Evolutionary conservation across 2,329 filamentous ascomycete genomes (phyloP), one percentile per base, ranked within the genome.

Genomic region (Fusarium irregulare): DNA sequence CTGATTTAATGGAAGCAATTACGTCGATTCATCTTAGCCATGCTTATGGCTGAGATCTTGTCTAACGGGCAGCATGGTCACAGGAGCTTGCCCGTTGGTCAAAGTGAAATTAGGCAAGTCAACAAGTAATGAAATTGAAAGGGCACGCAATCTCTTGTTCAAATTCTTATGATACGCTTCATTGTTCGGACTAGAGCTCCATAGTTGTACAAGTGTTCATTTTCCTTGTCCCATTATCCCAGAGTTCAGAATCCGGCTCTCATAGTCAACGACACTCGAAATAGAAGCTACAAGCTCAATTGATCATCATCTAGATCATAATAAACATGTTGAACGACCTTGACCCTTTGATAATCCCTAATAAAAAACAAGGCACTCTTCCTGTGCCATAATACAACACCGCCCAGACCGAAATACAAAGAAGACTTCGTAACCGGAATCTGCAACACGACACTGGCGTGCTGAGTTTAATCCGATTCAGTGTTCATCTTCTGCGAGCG

Each of bases 371-470:
- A 77, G 75, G 75, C 74, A 77, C 77, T 79, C 77, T 71, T 79
- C 73, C 76, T 76, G 78, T 80, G 76, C 79, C 79, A 77, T 80
- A 79, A 79, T 82, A 81, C 80, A 81, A 79, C 78, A 81, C 80
- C 79, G 71, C 76, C 79, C 73, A 76, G 75, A 79, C 79, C 78
- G 78, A 74, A 78, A 77, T 76, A 79, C 72, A 79, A 78, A 72
- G 73, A 77, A 77, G 61, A 73, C 56, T 47, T 63, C 63, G 63
- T 60, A 49, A 42, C 54, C 51, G 60, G 63, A 55, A 64, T 60
- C 65, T 67, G 49, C 51, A 60, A 47, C 41, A 50, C 48, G 59
- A 56, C 55, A 47, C 59, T 56, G n/a, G 37, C 25, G 55, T 56
- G 50, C 27, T 70, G 50, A 51, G 44, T 46, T 60, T 65, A 60